phyloP scores from a whole-genome alignment of 2,329 filamentous ascomycete species.

The Diaporthe citrichinensis region DNA sequence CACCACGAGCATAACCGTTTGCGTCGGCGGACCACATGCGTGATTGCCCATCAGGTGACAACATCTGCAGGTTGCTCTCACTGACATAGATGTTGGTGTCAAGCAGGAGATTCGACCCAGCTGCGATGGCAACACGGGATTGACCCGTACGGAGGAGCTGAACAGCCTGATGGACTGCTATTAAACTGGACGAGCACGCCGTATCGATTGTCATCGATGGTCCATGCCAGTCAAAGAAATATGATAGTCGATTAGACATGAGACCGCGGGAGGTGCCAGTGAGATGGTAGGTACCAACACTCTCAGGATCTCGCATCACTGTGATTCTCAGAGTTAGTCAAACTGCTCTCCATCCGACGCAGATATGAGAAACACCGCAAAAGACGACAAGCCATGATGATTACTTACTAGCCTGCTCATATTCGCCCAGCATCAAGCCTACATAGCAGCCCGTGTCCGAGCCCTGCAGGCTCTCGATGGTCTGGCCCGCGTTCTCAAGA shows the following conservation, averaged over 20 bases:
- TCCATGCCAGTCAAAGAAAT: constrained; percentile 57
- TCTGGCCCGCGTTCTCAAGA: constrained; percentile 44
- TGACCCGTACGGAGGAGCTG: constrained; percentile 51
- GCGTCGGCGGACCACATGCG: constrained; percentile 28
- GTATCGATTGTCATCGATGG: constrained; percentile 59
- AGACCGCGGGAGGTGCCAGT: constrained; percentile 51
- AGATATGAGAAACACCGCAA: neutral
- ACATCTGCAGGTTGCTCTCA: constrained; percentile 37
- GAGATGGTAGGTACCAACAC: constrained; percentile 46
- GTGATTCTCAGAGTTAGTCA: neutral
- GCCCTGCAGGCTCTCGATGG: constrained; percentile 41
- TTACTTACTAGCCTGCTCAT: neutral
- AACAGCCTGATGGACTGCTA: constrained; percentile 56
- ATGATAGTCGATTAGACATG: constrained; percentile 55
- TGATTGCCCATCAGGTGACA: neutral
- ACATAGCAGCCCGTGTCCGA: constrained; percentile 43
- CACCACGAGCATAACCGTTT: neutral
- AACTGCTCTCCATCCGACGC: neutral
- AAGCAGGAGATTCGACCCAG: constrained; percentile 53
- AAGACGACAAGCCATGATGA: no score
- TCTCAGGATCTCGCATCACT: constrained; percentile 41
- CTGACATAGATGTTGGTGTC: constrained; percentile 39
- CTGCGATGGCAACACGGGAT: constrained; percentile 50
- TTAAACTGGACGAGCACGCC: constrained; percentile 57
- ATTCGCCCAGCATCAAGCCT: constrained; percentile 18